Evolutionary conservation across 805 yeast genomes (phyloP), one percentile per base, ranked within the genome.

Genomic region (Suhomyces pyralidae): DNA sequence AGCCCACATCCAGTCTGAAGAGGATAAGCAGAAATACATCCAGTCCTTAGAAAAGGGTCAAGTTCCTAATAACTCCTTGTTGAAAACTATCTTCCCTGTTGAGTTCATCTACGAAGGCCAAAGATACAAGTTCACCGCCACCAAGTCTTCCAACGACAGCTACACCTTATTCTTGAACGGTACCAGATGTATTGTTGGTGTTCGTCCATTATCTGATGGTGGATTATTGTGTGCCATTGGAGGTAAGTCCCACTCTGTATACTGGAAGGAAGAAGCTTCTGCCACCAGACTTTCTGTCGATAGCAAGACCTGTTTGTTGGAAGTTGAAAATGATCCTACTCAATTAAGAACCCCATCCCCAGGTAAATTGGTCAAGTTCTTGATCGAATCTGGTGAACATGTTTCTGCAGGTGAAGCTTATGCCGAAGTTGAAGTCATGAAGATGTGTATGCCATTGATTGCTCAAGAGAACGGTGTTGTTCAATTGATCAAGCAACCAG

Each of bases 371-470:
- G 96, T 93, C 56, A 90, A 90, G 68, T 94, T 85, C 69, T 78
- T 94, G 61, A 96, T 94, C 56, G 98, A 96, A 67, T 87, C 86
- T 62, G 99, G 99, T 60, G 99, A 93, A 58, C 98, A 93, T 65
- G 82, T 94, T 62, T 74, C 72, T 49, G 84, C 94, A 55, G 98
- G 98, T 55, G 96, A 93, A 74, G 85, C 97, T 45, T 96, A 83
- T 66, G 99, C 99, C 42, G 99, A 94, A 76, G 97, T 94, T 53
- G 99, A 94, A 76, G 99, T 94, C 60, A 94, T 94, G 99, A 94
- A 94, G 74, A 94, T 94, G 99, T 91, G 92, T 73, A 94, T 94
- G 97, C 97, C 99, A 48, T 81, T 94, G 63, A 77, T 92, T 65
- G 93, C 97, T 19, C 90, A 85, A 70, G 99, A 93, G 70, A 87